Base-by-base conservation (phyloP, 2,329 filamentous ascomycete species). In the Stachybotrys elegans region DNA sequence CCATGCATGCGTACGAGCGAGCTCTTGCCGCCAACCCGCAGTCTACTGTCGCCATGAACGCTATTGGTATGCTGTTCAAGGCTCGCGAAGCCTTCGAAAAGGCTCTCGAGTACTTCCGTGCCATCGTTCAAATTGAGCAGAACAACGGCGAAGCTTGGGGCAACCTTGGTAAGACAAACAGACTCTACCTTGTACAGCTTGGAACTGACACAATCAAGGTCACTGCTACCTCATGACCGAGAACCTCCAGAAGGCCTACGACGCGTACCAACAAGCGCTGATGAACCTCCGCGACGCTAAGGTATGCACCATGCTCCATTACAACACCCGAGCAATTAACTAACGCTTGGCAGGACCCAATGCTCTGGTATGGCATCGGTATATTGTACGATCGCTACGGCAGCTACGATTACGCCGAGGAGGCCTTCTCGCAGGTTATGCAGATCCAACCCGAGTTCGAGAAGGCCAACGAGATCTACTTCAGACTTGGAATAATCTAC, bases 161-260 rank as follows among this genome's bases (percentile, higher is more conserved):
- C 39, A 95, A 90, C 61, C 75, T 97, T 22, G 92, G 88, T 93
- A 75, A 52, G 79, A 63, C 12, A 40, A 21, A 13, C 22, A 12
- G 5, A n/a, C n/a, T 31, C 23, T 17, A 16, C 19, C 25, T 23
- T 19, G 22, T 17, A n/a, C 41, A 34, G 48, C 27, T 42, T 41
- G 22, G 43, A 43, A 56, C 52, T 20, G 21, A 43, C 38, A 40
- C 22, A 36, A 13, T 36, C 11, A 54, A 92, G 89, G 93, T n/a
- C 93, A 97, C 65, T 97, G 93, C 69, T 95, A 92, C 62, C 75
- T 98, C 21, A 98, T 98, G 93, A 95, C 95, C 80, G 93, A 98
- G 60, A 92, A 96, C 58, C 70, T 97, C 25, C 93, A 97, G 67
- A 90, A 97, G 61, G 93, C 93, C 1, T 98, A 98, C 59, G 88